Evolutionary conservation across 805 yeast species (phyloP), one percentile per base, ranked within the genome.

Genomic region (Metahyphopichia silvanorum): DNA sequence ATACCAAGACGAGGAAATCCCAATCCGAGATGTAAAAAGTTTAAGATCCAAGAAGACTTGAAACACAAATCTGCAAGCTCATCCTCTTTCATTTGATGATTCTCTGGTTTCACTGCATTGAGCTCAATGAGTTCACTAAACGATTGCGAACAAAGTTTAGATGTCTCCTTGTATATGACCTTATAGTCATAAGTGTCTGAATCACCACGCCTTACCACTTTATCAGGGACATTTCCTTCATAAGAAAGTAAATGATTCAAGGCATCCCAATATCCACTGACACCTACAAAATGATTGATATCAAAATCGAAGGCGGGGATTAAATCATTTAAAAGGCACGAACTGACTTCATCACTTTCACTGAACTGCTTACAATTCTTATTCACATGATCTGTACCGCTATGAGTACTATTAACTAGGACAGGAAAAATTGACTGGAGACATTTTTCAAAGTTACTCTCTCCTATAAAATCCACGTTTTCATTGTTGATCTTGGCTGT

Each of bases 251-350:
- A 55, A 30, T 66, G 62, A n/a, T 69, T 66, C 24, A 79, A 60
- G 4, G 79, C 72, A 44, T 79, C 79, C 79, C 82, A 78, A 48
- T 78, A 78, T 4, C 83, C 85, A 38, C 82, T 76, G 6, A 80
- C 81, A 0, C 85, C 86, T 25, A 76, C 60, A 36, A 80, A 79
- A 36, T 70, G 72, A 40, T 75, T 71, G 21, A 71, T 57, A 29
- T 73, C 72, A 45, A 79, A 76, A 42, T 74, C 78, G 54, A 79
- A 72, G 6, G 73, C 59, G 0, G 85, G 86, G 18, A 75, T 61
- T 14, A 66, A 51, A 40, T 76, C 79, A 29, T 67, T 64, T 25
- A 77, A 49, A 9, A 78, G 51, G 51, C 85, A 79, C 3, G 77
- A 61, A 35, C 69, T 59, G 4, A 58, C 65, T 11, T 51, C 45